Evolutionary conservation across 208 protist species (phyloP), one percentile per base, ranked within the genome.

Genomic region (Leishmania arabica): DNA sequence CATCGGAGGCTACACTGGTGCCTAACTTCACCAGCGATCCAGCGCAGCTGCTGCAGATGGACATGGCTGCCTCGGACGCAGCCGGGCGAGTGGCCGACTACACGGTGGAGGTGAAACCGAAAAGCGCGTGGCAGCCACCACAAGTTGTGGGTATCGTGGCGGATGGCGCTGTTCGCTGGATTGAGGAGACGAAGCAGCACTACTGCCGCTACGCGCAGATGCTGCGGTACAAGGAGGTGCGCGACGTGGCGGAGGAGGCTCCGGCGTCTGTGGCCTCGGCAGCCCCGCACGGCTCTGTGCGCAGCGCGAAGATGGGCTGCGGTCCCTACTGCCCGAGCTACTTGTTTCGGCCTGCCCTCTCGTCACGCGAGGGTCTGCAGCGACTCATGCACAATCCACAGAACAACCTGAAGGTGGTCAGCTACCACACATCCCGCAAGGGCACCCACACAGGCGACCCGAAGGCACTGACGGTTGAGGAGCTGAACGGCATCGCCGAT

Each of bases 81-180:
- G 62, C 58, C 34, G 75, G 58, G 45, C 69, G 77, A 13, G 68
- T 82, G 49, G 80, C 80, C 2, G 77, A 82, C 73, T 84, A 88
- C 80, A 89, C 84, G n/a, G 81, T 96, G 4, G 91, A 96, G 82
- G 77, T 96, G 68, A 96, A 96, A 74, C 93, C 93, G 27, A 96
- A 96, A 79, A 82, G 86, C 24, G 85, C 86, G 49, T 96, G 91
- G 91, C 71, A 75, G 75, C 79, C 31, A 62, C 91, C 93, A 51
- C 79, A 77, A 58, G 88, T 96, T 53, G 78, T 93, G 13, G 93
- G 93, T 51, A 81, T 96, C 11, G 76, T 84, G 49, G 86, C 91
- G 24, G 87, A 90, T 64, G 83, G 84, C 75, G 51, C 53, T 5
- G 70, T 80, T 45, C 78, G 92, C 69, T 82, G 86, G 56, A 77